A percentile compares a stretch with the other conserved stretches of the same genome.
Conservation (phyloP, 148 eudicot genomes). For the Cornus florida region DNA sequence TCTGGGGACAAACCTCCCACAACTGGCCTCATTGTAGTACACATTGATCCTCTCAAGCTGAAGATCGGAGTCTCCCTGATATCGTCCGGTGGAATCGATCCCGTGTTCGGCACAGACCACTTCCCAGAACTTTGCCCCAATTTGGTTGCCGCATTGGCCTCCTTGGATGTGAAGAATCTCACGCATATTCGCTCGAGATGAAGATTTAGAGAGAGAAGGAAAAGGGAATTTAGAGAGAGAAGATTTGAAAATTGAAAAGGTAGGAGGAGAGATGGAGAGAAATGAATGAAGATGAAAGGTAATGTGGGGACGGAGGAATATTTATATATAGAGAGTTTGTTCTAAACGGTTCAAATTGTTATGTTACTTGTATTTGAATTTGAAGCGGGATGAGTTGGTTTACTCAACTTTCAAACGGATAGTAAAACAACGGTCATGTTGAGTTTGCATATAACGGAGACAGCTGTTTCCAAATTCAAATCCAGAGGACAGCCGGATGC, state of each 20-base stretch:
- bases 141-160: slow-evolving; percentile 41
- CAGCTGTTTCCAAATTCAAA: neutral
- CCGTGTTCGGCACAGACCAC: slow-evolving; percentile 38
- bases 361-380: neutral
- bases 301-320: neutral
- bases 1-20: slow-evolving; percentile 31
- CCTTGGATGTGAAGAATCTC: slow-evolving; percentile 42
- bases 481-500: neutral
- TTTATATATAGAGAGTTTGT: neutral
- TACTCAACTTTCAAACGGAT: neutral
- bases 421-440: neutral
- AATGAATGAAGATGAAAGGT: neutral
- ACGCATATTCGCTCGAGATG: slow-evolving; percentile 14
- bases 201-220: neutral
- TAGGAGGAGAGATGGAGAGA: neutral
- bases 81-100: slow-evolving; percentile 33
- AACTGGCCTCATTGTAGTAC: slow-evolving; percentile 36
- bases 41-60: slow-evolving; percentile 40
- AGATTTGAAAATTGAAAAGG: neutral
- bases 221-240: neutral
- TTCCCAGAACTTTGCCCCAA: slow-evolving; percentile 37
- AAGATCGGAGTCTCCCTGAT: slow-evolving; percentile 30
- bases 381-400: slow-evolving; percentile 19
- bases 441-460: neutral
- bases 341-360: slow-evolving; percentile 16